Evolutionary conservation across 2,329 filamentous ascomycete species (phyloP), one percentile per base, ranked within the genome.

Genomic region (Domatiomyces globalis): DNA sequence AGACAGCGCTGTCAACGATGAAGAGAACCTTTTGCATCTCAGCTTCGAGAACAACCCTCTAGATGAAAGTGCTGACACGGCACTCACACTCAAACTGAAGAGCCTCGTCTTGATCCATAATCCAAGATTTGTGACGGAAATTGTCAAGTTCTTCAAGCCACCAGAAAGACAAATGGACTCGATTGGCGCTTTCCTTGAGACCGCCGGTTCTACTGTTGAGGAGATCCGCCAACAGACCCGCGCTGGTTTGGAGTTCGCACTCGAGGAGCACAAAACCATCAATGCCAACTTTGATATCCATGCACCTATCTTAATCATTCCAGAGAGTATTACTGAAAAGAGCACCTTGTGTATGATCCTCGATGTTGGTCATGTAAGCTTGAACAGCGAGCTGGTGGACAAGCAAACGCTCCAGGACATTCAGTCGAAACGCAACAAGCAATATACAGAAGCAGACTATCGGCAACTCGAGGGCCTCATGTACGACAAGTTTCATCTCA

Each of bases 131-230:
- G 76, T 96, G 0, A 81, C 95, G 5, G 89, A 92, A 47, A 81
- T 96, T 42, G 87, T 84, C 49, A 87, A 88, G 60, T 99, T 98
- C 71, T 98, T 99, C 73, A 84, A 90, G 56, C 92, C 92, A 0
- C 94, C 92, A 0, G 89, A 95, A 66, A 79, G 89, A 48, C 94
- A 98, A 65, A 95, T 98, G 89, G 92, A 98, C 64, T 98, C 92
- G 8, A 95, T 99, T 60, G 85, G 82, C 10, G 94, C 92, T 1
- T 75, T 99, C 51, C 87, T 99, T 81, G 94, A 98, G 67, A 87
- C 84, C 46, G 92, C 92, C 4, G 89, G 92, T 20, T 90, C 90
- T 1, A 98, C 92, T 0, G 90, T 98, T 0, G 90, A 98, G 67
- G 90, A 89, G 6, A 75, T 98, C 53, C 80, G 94, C 33, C 89